These are phyloP conservation scores for Russula abietina DNA, from an alignment of 768 basidiomycete genomes.

Conservation along the genomic window DNA sequence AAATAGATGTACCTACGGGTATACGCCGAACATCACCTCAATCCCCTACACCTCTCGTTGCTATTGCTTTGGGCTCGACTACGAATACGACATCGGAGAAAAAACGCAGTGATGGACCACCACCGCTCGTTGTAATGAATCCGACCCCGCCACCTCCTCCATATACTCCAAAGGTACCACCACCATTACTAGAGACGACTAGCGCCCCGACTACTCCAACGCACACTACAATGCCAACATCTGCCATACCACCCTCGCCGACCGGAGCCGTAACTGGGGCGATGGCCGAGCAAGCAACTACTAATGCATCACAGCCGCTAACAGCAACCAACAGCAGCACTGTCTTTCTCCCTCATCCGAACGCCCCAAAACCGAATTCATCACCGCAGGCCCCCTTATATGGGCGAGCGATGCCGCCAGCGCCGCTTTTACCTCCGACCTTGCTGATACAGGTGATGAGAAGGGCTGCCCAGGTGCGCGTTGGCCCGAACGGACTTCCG, in stretches of 20 bases:
- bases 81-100: conserved; percentile 17
- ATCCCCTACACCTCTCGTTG: not conserved
- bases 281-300: conserved; percentile 2
- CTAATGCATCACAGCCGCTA: not conserved
- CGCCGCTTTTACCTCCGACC: conserved; percentile 28
- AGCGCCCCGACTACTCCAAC: not conserved
- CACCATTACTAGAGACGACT: not conserved
- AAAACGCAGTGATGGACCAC: conserved; percentile 31
- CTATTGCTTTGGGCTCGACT: conserved; percentile 11
- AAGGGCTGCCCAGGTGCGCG: conserved; percentile 23
- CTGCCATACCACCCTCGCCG: conserved; percentile 15
- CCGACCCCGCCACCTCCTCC: conserved; percentile 32
- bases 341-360: conserved; percentile 49
- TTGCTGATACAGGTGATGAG: conserved; percentile 27
- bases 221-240: conserved; percentile 7
- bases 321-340: conserved; percentile 31
- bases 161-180: conserved; percentile 25
- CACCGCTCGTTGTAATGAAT: conserved; percentile 27
- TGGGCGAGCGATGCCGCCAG: conserved; percentile 33
- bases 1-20: conserved; percentile 26
- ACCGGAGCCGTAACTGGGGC: conserved; percentile 27
- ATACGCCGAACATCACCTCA: not conserved
- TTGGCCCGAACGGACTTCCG: conserved; percentile 29
- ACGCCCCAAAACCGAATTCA: conserved; percentile 43
- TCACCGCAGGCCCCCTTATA: conserved; percentile 57